Evolutionary conservation across 1,284 basidiomycete genomes (phyloP).

Genomic region (Leccinum holopus): DNA sequence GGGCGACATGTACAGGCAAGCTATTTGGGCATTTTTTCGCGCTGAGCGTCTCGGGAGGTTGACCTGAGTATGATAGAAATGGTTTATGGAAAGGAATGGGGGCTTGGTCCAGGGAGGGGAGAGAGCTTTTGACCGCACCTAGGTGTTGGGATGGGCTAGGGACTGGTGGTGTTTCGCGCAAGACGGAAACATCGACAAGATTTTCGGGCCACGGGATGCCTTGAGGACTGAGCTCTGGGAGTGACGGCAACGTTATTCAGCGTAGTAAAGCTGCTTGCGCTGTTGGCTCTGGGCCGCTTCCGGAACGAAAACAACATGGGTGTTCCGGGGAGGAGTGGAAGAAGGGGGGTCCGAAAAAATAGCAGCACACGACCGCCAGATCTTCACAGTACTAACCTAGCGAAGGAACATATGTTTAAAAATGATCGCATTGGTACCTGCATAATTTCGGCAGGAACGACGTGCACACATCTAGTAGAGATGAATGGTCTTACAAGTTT

Average conservation of each 20-base stretch:
- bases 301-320: slow-evolving; percentile 79
- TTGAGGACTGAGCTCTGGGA: slow-evolving; percentile 68
- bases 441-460: too few species aligned
- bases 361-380: too few species aligned
- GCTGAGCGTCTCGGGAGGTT: slow-evolving; percentile 39
- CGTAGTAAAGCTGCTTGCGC: slow-evolving; percentile 40
- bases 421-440: too few species aligned
- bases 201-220: slow-evolving; percentile 79
- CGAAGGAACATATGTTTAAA: too few species aligned
- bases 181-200: slow-evolving; percentile 66
- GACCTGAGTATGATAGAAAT: slow-evolving; percentile 48
- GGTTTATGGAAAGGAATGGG: slow-evolving; percentile 78
- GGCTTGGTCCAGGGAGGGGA: slow-evolving; percentile 46
- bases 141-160: slow-evolving; percentile 37
- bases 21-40: slow-evolving; percentile 51
- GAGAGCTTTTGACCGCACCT: slow-evolving; percentile 67
- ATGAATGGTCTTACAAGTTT: too few species aligned
- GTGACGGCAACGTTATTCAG: slow-evolving; percentile 60
- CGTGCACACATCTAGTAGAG: too few species aligned
- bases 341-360: too few species aligned
- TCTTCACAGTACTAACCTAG: too few species aligned
- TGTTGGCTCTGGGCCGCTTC: slow-evolving; percentile 47
- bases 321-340: slow-evolving; percentile 8
- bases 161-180: slow-evolving; percentile 47
- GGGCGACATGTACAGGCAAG: slow-evolving; percentile 62